Percentiles rank a stretch among this genome's conserved stretches.
These are phyloP conservation scores for Sarcocystis neurona DNA, from an alignment of 169 alveolate genomes.

Conservation along the genomic window DNA sequence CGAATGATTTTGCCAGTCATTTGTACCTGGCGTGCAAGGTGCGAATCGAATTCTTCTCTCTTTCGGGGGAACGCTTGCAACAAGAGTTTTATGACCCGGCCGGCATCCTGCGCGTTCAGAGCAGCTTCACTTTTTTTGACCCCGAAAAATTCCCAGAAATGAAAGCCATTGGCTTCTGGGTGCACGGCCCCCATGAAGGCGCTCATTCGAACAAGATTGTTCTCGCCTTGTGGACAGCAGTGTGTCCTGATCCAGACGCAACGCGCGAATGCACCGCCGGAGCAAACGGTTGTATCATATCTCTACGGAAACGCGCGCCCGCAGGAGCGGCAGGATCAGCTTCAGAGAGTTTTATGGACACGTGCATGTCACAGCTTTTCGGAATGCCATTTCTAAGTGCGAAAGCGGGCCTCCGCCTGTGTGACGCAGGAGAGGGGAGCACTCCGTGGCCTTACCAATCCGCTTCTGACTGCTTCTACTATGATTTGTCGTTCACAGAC, in stretches of 20 bases:
- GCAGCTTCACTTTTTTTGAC: background rate
- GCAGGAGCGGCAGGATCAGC: too few species aligned
- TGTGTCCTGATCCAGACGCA: background rate
- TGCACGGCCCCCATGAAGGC: conserved; percentile 38
- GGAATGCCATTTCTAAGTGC: too few species aligned
- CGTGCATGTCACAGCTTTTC: too few species aligned
- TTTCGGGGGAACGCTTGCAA: background rate
- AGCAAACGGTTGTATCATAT: background rate
- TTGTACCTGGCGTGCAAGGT: background rate
- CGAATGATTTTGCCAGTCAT: background rate
- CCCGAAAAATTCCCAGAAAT: conserved; percentile 4
- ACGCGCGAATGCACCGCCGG: conserved; percentile 9
- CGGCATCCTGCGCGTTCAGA: background rate
- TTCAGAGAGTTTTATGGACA: too few species aligned
- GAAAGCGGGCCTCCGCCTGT: too few species aligned
- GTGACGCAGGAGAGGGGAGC: too few species aligned
- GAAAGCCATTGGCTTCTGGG: conserved; percentile 39
- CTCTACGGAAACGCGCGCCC: background rate
- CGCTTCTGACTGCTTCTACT: too few species aligned
- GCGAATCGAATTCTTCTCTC: background rate
- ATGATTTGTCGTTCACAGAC: too few species aligned
- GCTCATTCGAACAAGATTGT: conserved; percentile 5
- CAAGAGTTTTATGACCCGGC: background rate
- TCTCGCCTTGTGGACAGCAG: conserved; percentile 28
- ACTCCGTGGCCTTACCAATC: too few species aligned